Evolutionary conservation across 2,329 filamentous ascomycete genomes (phyloP).

Genomic region (Coniochaeta sp.): DNA sequence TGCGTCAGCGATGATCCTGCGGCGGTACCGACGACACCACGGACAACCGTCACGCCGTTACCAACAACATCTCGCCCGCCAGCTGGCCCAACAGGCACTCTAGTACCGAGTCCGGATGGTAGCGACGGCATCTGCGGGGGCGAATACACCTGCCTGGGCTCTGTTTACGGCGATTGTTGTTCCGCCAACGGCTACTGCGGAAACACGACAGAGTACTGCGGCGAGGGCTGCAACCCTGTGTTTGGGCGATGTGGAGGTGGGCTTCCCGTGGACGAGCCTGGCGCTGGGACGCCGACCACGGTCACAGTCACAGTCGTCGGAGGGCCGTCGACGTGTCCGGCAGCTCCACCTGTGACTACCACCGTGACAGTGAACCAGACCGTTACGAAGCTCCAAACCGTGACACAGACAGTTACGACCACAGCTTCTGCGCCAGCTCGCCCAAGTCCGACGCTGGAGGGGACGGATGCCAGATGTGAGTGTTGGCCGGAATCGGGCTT

Average conservation of each 20-base stretch:
- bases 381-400: background rate
- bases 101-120: conserved; percentile 2
- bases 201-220: conserved; percentile 3
- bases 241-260: conserved; percentile 2
- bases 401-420: background rate
- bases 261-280: background rate
- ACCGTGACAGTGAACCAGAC: background rate
- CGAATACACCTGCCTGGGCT: conserved; percentile 3
- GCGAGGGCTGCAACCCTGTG: background rate
- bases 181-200: conserved; percentile 4
- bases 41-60: background rate
- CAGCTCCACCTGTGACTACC: background rate
- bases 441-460: background rate
- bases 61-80: background rate
- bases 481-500: background rate
- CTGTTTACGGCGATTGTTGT: conserved; percentile 3
- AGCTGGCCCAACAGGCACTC: background rate
- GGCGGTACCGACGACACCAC: background rate
- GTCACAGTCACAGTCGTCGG: background rate
- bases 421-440: background rate
- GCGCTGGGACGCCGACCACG: background rate
- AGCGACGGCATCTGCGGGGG: conserved; percentile 4
- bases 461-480: background rate
- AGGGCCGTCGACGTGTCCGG: background rate
- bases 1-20: conserved; percentile 2